phyloP scores from a whole-genome alignment of 192 early-diverging fungal genomes.

The Coemansia sp. region DNA sequence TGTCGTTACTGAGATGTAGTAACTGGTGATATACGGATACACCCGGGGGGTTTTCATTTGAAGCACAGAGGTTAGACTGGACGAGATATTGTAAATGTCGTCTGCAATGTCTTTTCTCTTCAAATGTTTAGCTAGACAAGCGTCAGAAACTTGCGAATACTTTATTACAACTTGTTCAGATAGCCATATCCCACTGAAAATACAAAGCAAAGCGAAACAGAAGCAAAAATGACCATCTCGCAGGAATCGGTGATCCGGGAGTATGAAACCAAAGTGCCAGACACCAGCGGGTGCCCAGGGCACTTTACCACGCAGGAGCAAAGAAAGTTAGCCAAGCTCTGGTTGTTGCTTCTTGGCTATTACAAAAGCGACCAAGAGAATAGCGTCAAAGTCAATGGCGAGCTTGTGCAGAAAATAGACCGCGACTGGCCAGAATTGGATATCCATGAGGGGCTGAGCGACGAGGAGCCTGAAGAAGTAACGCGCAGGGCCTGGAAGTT shows the following conservation, averaged over 20 bases:
- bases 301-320: conserved; percentile 32
- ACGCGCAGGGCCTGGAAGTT: conserved; percentile 41
- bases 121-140: not conserved
- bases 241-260: conserved; percentile 40
- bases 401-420: conserved; percentile 19
- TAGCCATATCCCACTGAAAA: not conserved
- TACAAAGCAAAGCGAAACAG: not conserved
- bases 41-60: too few species aligned
- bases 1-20: not conserved
- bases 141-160: too few species aligned
- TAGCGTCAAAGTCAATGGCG: conserved; percentile 24
- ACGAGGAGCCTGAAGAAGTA: conserved; percentile 17
- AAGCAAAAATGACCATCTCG: conserved; percentile 42
- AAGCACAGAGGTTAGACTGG: too few species aligned
- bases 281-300: conserved; percentile 20
- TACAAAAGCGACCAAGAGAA: conserved; percentile 24
- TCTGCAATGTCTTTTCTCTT: not conserved
- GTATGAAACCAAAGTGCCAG: conserved; percentile 20
- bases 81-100: not conserved
- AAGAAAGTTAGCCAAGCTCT: conserved; percentile 33
- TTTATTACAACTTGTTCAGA: not conserved
- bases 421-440: conserved; percentile 36
- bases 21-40: not conserved
- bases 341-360: conserved; percentile 30
- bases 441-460: conserved; percentile 9